Base-by-base conservation (phyloP, 306 rosid genomes). In the Crataegus laevigata region DNA sequence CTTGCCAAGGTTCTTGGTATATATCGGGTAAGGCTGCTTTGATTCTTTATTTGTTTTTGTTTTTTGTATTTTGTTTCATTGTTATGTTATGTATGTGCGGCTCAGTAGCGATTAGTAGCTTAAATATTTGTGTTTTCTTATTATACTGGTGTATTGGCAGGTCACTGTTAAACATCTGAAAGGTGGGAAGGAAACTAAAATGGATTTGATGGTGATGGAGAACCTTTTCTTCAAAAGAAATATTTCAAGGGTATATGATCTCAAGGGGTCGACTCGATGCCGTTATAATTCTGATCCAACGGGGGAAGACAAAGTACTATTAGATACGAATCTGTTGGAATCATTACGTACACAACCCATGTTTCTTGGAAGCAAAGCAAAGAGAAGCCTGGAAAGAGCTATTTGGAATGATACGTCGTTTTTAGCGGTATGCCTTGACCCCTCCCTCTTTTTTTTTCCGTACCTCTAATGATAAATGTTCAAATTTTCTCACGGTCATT, bases 171-270 rank as follows among this genome's bases (percentile, higher is more conserved):
- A 92, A 84, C 83, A 92, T 76, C 83, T 88, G 17, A 94, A 92
- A 84, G 97, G 99, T 52, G 97, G 98, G 28, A 96, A 87, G 84
- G 99, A 96, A 82, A 90, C 91, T 50, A 96, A 87, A 78, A 89
- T 90, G 85, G 98, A 96, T 80, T 60, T 96, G 85, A 92, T 96
- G 94, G 93, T 96, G 78, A 92, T 96, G 98, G 99, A 96, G 85
- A 96, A 96, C 87, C 94, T 96, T 42, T 96, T 96, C 83, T 96
- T 86, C 78, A 90, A 84, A 82, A 92, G 99, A 81, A 89, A 71
- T 12, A 91, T 96, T 77, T 85, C 96, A 7, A 89, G 89, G 87
- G 89, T 96, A 18, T 96, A 96, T 71, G 99, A 96, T 88, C 98
- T 96, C 4, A 96, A 96, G 85, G 99, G 99, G 64, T 96, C 99